These are phyloP conservation scores for Erodium chrysanthum DNA, from an alignment of 441 rosid species.

Conservation along the genomic window DNA sequence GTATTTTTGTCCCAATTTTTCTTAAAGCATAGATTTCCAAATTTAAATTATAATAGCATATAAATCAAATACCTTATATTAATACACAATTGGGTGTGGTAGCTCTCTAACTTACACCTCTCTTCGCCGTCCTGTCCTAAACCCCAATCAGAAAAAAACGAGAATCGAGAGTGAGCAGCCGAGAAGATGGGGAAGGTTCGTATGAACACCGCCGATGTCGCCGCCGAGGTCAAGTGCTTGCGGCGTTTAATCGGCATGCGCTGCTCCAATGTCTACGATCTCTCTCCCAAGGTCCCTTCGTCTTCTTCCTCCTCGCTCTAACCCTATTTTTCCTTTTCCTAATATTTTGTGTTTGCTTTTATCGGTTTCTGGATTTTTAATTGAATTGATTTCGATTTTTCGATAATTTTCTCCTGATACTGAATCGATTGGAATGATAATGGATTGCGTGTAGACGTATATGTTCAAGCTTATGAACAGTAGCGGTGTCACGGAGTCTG, in stretches of 20 bases:
- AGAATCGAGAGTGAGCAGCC: not conserved
- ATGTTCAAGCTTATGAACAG: constrained; percentile 94
- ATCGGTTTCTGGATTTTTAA: not conserved
- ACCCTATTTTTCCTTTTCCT: constrained; percentile 2
- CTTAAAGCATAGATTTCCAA: too few species aligned
- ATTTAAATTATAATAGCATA: too few species aligned
- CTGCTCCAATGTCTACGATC: constrained; percentile 93
- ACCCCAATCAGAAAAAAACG: not conserved
- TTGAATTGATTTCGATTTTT: not conserved
- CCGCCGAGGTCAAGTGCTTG: constrained; percentile 90
- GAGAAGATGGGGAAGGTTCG: constrained; percentile 66
- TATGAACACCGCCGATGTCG: constrained; percentile 97
- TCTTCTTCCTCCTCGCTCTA: not conserved
- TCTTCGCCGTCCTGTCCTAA: constrained; percentile 7
- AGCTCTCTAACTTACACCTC: too few species aligned
- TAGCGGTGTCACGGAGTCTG: constrained; percentile 86
- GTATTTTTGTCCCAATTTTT: too few species aligned
- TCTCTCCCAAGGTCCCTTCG: constrained; percentile 72
- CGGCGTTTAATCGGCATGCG: constrained; percentile 89
- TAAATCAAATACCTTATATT: too few species aligned
- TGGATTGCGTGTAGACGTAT: constrained; percentile 45
- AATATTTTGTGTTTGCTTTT: not conserved
- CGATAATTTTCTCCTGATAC: not conserved
- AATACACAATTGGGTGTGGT: too few species aligned
- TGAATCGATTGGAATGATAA: not conserved